Percentiles rank a stretch among this genome's conserved stretches.
Conservation (phyloP, 805 yeast genomes). For the Saturnispora quitensis region DNA sequence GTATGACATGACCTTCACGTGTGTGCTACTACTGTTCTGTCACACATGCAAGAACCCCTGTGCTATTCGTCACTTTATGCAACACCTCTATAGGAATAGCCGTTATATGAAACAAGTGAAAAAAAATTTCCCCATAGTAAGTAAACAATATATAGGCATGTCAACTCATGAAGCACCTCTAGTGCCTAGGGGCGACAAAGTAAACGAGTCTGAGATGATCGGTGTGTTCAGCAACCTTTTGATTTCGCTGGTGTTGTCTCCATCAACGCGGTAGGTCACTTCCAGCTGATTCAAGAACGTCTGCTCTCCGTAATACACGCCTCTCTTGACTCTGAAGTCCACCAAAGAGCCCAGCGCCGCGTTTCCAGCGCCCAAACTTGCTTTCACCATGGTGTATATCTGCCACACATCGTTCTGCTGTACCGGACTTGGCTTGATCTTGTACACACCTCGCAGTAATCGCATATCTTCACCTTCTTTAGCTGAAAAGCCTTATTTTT, state of each 20-base stretch:
- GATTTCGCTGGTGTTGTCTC: slow-evolving; percentile 34
- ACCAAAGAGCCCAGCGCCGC: slow-evolving; percentile 1
- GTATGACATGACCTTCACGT: background rate
- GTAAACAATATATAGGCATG: background rate
- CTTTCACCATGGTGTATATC: slow-evolving; percentile 8
- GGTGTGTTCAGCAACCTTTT: background rate
- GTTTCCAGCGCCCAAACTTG: background rate
- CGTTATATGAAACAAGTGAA: no score
- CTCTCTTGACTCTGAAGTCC: slow-evolving; percentile 16
- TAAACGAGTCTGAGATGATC: background rate
- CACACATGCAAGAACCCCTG: background rate
- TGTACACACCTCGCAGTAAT: slow-evolving; percentile 1
- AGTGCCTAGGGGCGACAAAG: background rate
- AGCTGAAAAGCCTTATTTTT: background rate
- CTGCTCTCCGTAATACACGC: slow-evolving; percentile 10
- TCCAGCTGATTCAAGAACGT: slow-evolving; percentile 11
- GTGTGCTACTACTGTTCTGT: background rate
- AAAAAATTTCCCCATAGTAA: background rate
- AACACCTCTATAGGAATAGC: background rate
- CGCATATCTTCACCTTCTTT: background rate
- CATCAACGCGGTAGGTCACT: slow-evolving; percentile 1
- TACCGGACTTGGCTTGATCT: slow-evolving; percentile 14
- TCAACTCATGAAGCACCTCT: background rate
- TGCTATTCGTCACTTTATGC: background rate
- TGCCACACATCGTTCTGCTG: slow-evolving; percentile 19